Base-by-base conservation (phyloP, 2,329 filamentous ascomycete genomes). In the Myriangium duriaei region DNA sequence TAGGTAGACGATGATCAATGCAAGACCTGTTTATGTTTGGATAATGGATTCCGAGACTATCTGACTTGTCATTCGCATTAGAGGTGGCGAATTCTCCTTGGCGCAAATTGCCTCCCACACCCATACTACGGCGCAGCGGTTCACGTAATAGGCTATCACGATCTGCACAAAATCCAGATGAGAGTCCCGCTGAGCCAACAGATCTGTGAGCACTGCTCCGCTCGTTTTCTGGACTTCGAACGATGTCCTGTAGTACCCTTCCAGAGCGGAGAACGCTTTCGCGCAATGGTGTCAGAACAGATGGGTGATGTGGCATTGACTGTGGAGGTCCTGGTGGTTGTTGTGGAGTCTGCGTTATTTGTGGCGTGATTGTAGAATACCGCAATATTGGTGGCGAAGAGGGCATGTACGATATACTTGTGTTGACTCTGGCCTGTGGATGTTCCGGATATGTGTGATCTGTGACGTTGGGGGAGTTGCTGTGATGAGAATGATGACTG, bases 101-200 rank as follows among this genome's bases (percentile, higher is more conserved):
- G 14, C 19, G 32, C 29, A 18, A 19, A 6, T 19, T 11, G 37
- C 40, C 30, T 14, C 57, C 56, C 33, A 63, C 47, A 32, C 57
- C 56, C 39, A 61, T 54, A 16, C 60, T 59, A 19, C 60, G 50
- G 26, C 55, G 52, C 19, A 62, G 47, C 19, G 57, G 55, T 34
- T 57, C 54, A 30, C 55, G 58, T 10, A 62, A 45, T 30, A 62
- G 55, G 40, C 51, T 51, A 39, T 55, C 51, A 5, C 58, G 59
- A 4, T 56, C 53, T 35, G 58, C 53, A 37, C 58, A 56, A 42
- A 62, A 63, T 2, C 56, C 57, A 19, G 52, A 51, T 45, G 62
- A 62, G 19, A 47, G 41, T 14, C 36, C 39, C 15, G 40, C 30
- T n/a, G 40, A 39, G 2, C 32, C n/a, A 1, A 34, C 16, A 12